Evolutionary conservation across 805 yeast genomes (phyloP), one percentile per base, ranked within the genome.

Genomic region (Ogataea minuta): DNA sequence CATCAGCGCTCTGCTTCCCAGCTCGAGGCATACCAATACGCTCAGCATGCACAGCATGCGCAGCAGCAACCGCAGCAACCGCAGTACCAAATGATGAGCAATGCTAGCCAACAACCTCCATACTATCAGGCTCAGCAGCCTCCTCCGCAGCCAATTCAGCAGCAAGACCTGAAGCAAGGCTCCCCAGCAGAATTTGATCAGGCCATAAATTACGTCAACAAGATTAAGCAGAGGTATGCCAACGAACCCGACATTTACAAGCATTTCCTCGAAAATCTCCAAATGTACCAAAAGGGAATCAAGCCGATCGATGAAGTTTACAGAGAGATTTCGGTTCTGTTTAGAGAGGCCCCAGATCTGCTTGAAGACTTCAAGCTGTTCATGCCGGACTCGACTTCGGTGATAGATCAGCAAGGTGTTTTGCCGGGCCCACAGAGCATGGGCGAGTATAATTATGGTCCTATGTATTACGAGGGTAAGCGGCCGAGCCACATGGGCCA

Each of bases 191-290:
- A 93, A 66, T 91, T 93, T 70, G 90, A 91, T 60, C 97, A 93
- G 61, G 99, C 99, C 13, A 93, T 93, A 48, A 84, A 83, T 52
- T 93, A 93, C 56, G 99, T 93, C 44, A 93, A 93, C 68, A 89
- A 90, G 65, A 93, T 93, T 59, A 95, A 95, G 62, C 90, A 89
- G 40, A 76, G 98, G 46, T 93, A 89, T 62, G 84, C 95, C 14
- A 77, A 81, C 55, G 95, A 90, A 62, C 99, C 99, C 1, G 97
- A 91, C 55, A 88, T 90, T 42, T 93, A 93, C 70, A 93, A 93
- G 65, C 89, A 82, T 53, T 93, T 93, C 53, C 70, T 95, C 63
- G 99, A 93, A 61, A 93, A 91, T 42, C 69, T 93, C 52, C 99
- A 93, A 62, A 91, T 97, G 31, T 93, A 91, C 60, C 99, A 93